phyloP scores from a whole-genome alignment of 106 monocot genomes.

The Posidonia australis region DNA sequence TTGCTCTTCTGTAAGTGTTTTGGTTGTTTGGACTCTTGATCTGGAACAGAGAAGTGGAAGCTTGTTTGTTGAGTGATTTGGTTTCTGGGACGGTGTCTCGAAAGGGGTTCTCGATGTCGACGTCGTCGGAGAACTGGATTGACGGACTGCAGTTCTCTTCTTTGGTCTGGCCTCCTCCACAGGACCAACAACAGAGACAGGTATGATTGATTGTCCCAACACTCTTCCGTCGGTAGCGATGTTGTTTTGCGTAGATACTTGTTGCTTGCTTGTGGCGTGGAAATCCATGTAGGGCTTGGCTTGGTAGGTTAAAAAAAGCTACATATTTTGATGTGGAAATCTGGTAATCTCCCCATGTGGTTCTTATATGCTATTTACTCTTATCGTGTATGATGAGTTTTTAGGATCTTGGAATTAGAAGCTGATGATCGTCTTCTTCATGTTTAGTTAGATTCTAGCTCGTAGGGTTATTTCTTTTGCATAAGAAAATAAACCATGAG shows the following conservation, averaged over 20 bases:
- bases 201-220: constrained; percentile 15
- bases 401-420: neutral
- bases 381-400: neutral
- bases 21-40: neutral
- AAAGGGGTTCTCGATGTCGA: neutral
- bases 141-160: constrained; percentile 78
- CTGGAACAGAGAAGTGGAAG: neutral
- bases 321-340: neutral
- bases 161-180: constrained; percentile 67
- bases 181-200: constrained; percentile 64
- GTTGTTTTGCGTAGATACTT: too few relatives aligned
- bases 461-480: too few relatives aligned
- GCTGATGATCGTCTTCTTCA: too few relatives aligned
- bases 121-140: constrained; percentile 18
- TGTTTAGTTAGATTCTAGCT: too few relatives aligned
- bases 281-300: too few relatives aligned
- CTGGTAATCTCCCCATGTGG: too few relatives aligned
- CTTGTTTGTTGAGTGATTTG: neutral
- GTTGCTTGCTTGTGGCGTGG: too few relatives aligned
- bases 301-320: neutral
- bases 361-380: too few relatives aligned
- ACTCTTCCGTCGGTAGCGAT: neutral
- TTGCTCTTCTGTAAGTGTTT: neutral
- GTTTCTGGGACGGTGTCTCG: neutral
- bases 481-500: too few relatives aligned